Conservation (phyloP, 148 eudicot genomes). For the Rhododendron williamsianum region DNA sequence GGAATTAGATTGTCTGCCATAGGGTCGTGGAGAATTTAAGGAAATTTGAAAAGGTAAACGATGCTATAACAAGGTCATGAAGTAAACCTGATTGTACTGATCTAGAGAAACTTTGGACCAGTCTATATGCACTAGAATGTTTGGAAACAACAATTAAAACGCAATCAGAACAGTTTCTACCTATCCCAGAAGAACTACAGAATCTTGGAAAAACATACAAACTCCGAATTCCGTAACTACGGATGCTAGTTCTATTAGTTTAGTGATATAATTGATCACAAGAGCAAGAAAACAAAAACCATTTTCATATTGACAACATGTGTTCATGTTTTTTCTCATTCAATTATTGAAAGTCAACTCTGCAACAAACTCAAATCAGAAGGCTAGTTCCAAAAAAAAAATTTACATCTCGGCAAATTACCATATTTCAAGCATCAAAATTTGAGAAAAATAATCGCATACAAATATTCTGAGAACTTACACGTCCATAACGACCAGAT, state of each 20-base stretch:
- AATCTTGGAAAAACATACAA: neutral
- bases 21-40: neutral
- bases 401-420: neutral
- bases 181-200: neutral
- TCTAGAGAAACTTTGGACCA: neutral
- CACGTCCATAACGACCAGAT: conserved; percentile 61
- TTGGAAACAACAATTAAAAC: neutral
- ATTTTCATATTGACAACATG: neutral
- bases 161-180: neutral
- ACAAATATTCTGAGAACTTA: conserved; percentile 26
- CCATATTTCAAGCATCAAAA: neutral
- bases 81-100: neutral
- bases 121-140: neutral
- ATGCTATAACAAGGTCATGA: neutral
- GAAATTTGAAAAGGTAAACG: neutral
- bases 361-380: neutral
- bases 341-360: conserved; percentile 2
- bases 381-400: neutral
- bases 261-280: neutral
- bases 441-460: neutral
- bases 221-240: neutral
- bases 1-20: neutral
- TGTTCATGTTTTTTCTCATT: neutral
- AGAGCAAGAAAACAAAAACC: neutral
- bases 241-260: neutral